Conservation (phyloP, 768 basidiomycete genomes). For the Gymnopilus dilepis region DNA sequence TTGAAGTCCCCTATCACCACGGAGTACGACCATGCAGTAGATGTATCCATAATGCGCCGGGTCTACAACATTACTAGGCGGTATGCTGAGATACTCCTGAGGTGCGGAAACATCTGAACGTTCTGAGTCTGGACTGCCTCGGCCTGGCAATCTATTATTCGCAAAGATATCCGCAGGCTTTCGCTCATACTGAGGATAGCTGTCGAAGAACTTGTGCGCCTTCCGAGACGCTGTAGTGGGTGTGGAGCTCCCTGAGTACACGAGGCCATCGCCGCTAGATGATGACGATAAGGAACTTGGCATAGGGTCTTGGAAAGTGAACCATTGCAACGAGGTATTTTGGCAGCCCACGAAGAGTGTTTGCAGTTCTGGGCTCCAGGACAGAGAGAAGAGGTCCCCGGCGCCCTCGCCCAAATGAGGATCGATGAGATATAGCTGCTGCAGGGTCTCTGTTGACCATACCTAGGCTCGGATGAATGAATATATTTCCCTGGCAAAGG, state of each 20-base stretch:
- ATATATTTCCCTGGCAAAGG: not conserved
- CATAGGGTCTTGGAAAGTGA: constrained; percentile 51
- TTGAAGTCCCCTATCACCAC: constrained; percentile 38
- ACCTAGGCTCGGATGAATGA: constrained; percentile 50
- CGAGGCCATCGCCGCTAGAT: constrained; percentile 17
- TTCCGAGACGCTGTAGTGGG: constrained; percentile 45
- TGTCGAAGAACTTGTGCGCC: constrained; percentile 92
- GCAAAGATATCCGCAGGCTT: constrained; percentile 72
- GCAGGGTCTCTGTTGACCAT: constrained; percentile 77
- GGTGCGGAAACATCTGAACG: constrained; percentile 34
- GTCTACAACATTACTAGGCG: constrained; percentile 73
- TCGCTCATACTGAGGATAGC: constrained; percentile 76
- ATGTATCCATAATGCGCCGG: constrained; percentile 96
- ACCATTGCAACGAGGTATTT: constrained; percentile 93
- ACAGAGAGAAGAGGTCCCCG: constrained; percentile 87
- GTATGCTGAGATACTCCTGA: constrained; percentile 57
- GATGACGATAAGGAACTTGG: constrained; percentile 24
- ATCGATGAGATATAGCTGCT: constrained; percentile 71
- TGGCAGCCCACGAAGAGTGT: constrained; percentile 90
- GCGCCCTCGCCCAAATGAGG: constrained; percentile 82
- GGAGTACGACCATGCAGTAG: constrained; percentile 69
- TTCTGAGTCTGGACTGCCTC: constrained; percentile 39
- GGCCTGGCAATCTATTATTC: constrained; percentile 49
- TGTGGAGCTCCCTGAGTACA: constrained; percentile 42
- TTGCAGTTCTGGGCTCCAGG: constrained; percentile 71